Evolutionary conservation across 2,329 filamentous ascomycete species (phyloP).

Genomic region (Byssochlamys sp.): DNA sequence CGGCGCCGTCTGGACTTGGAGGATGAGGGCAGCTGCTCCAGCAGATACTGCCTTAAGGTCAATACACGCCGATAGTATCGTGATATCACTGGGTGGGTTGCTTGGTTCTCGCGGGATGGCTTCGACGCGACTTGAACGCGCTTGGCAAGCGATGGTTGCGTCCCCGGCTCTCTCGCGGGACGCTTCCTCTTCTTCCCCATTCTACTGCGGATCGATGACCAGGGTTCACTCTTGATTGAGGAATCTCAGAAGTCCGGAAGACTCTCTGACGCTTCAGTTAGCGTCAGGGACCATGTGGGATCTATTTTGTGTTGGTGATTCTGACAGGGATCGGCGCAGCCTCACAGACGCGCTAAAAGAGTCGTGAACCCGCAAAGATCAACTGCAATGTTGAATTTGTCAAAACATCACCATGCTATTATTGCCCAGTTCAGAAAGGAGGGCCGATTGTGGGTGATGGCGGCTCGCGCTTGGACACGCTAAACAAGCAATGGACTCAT

Average conservation of each 20-base stretch:
- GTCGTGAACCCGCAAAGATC: neutral
- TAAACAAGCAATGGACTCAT: neutral
- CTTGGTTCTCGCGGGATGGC: constrained; percentile 10
- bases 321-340: neutral
- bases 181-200: constrained; percentile 39
- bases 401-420: neutral
- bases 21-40: constrained; percentile 54
- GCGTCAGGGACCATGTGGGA: neutral
- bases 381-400: neutral
- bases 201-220: neutral
- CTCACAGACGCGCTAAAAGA: neutral
- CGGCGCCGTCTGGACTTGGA: constrained; percentile 48
- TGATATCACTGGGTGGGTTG: constrained; percentile 53
- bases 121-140: constrained; percentile 16
- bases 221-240: neutral
- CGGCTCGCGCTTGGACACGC: constrained; percentile 1
- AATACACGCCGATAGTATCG: constrained; percentile 58
- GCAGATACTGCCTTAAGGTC: constrained; percentile 61
- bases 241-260: too few species aligned
- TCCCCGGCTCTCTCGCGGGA: constrained; percentile 15
- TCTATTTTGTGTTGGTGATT: neutral
- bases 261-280: neutral
- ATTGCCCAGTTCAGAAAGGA: neutral
- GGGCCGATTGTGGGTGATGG: neutral
- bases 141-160: constrained; percentile 10